Conservation (phyloP, 768 basidiomycete species). For the Podaxis carcinomalis region DNA sequence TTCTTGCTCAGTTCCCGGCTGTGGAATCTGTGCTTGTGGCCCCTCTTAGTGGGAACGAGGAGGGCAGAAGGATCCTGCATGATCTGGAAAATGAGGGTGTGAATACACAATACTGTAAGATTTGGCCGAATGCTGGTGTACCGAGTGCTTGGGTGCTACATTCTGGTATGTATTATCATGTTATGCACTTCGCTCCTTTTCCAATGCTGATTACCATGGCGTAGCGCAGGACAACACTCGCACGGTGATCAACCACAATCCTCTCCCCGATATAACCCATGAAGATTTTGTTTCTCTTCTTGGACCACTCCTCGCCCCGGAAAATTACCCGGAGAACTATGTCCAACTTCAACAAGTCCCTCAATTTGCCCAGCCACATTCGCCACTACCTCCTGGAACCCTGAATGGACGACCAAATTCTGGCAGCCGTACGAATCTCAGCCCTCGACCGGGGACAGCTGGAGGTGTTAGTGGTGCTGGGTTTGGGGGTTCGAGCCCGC, state of each 20-base stretch:
- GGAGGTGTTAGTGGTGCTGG: neutral
- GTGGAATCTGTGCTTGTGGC: slow-evolving; percentile 71
- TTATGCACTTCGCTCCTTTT: slow-evolving; percentile 4
- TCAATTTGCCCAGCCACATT: slow-evolving; percentile 31
- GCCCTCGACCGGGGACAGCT: slow-evolving; percentile 3
- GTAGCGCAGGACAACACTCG: slow-evolving; percentile 54
- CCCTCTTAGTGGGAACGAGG: slow-evolving; percentile 67
- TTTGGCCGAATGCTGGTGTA: slow-evolving; percentile 68
- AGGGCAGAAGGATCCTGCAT: slow-evolving; percentile 56
- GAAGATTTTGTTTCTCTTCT: slow-evolving; percentile 80
- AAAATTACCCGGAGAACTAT: slow-evolving; percentile 56
- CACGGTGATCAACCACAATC: slow-evolving; percentile 83
- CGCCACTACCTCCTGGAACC: slow-evolving; percentile 23
- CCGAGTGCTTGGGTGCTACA: slow-evolving; percentile 82
- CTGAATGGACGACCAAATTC: slow-evolving; percentile 6
- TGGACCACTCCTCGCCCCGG: slow-evolving; percentile 78
- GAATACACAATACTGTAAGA: slow-evolving; percentile 67
- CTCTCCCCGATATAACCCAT: slow-evolving; percentile 80
- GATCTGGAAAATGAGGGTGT: slow-evolving; percentile 68
- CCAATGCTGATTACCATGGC: slow-evolving; percentile 5
- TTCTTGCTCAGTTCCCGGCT: slow-evolving; percentile 65
- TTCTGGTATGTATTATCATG: slow-evolving; percentile 41
- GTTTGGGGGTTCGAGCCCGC: slow-evolving; percentile 20
- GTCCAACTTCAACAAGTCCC: slow-evolving; percentile 24
- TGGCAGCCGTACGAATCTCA: neutral